Base-by-base conservation (phyloP, 306 rosid genomes). In the Vicia villosa region DNA sequence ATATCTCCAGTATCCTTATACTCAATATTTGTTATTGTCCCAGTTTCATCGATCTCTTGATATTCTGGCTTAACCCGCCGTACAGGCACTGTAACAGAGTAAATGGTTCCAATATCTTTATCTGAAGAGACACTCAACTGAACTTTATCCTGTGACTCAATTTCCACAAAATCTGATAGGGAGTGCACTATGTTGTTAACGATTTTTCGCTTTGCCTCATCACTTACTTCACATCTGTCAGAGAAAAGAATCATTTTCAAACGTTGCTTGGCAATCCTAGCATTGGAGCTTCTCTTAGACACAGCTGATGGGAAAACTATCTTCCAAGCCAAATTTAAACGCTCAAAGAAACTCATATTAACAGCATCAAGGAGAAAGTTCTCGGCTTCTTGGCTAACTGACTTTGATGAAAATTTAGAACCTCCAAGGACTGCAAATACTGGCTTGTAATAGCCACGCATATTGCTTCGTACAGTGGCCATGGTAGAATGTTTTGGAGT, bases 121-220 rank as follows among this genome's bases (percentile, higher is more conserved):
- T 94, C 97, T 10, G 98, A 72, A 38, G 96, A 90, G 69, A 94
- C 96, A 59, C 92, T 94, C 63, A 94, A 77, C 79, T 90, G 85
- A 77, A 94, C 98, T 83, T 94, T 94, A 76, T 94, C 98, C 73
- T 81, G 93, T 1, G 98, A 88, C 80, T 94, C 98, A 50, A 94
- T 94, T 80, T 84, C 98, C 74, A 90, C 97, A n/a, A 94, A 94
- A 74, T 90, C 98, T 38, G 98, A 94, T 22, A 94, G 79, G 62
- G 96, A 79, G 12, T 71, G 87, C 57, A 94, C 97, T 58, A 94
- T 76, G 79, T 85, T 90, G 84, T 60, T 83, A 56, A 94, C 96
- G 54, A 94, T 94, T 88, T 79, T 85, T 63, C 74, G 83, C 62
- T 94, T 94, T 62, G 97, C 98, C 85, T 94, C 96, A 1, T 94